Conservation (phyloP, 371 early-diverging fungal genomes). For the Apophysomyces variabilis region DNA sequence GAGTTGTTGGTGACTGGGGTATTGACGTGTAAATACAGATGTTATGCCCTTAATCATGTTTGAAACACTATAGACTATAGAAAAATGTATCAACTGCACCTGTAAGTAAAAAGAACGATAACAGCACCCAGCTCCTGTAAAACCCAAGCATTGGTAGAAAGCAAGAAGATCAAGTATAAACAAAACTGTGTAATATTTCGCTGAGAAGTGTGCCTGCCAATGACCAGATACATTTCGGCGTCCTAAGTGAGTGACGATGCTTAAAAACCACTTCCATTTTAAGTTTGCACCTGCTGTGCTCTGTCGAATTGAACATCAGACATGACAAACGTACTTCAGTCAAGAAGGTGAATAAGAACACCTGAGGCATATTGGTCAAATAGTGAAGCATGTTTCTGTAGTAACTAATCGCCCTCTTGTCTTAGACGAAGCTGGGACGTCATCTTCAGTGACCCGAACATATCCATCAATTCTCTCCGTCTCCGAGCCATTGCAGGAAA, state of each 20-base stretch:
- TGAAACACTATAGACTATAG: no score
- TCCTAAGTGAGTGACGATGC: constrained; percentile 4
- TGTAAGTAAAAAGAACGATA: no score
- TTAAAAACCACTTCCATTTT: background rate
- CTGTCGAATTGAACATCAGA: background rate
- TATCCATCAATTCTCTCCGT: constrained; percentile 35
- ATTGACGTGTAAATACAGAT: constrained; percentile 40
- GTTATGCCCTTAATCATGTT: no score
- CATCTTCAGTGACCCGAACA: constrained; percentile 31
- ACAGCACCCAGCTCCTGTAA: no score
- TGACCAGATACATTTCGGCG: background rate
- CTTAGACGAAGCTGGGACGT: constrained; percentile 34
- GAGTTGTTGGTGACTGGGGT: constrained; percentile 80
- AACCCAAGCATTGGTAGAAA: no score
- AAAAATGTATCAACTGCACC: no score
- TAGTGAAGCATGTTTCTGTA: background rate
- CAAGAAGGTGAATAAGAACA: background rate
- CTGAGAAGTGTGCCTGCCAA: no score
- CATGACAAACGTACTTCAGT: constrained; percentile 2
- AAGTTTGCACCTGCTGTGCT: background rate
- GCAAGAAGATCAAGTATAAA: no score
- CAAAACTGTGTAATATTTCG: no score
- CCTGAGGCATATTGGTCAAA: background rate
- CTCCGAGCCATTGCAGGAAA: constrained; percentile 39
- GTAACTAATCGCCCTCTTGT: background rate